Evolutionary conservation across 768 basidiomycete species (phyloP).

Genomic region (Cystobasidium tubakii): DNA sequence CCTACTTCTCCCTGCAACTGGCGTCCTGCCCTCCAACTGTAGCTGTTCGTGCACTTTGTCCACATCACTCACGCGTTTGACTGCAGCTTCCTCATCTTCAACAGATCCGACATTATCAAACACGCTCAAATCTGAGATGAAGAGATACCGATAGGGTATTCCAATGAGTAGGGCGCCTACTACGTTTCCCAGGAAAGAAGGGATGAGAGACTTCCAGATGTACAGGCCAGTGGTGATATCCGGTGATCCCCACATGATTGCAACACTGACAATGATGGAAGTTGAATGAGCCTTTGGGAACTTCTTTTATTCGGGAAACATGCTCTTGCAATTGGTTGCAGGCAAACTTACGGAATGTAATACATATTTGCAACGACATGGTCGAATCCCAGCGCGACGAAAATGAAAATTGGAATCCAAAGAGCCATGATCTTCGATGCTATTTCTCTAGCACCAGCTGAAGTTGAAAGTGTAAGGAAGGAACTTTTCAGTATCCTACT

Average conservation of each 20-base stretch:
- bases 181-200: background rate
- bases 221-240: background rate
- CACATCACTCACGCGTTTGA: background rate
- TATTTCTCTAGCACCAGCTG: background rate
- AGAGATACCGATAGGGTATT: background rate
- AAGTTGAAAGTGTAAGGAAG: background rate
- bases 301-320: too few relatives aligned
- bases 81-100: background rate
- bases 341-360: background rate
- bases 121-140: background rate
- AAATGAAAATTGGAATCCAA: background rate
- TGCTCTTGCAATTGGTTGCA: too few relatives aligned
- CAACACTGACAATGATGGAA: background rate
- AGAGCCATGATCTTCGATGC: background rate
- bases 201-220: background rate
- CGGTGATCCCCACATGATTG: background rate
- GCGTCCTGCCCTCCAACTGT: background rate
- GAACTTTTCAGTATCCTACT: too few relatives aligned
- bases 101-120: background rate
- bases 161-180: background rate
- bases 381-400: background rate
- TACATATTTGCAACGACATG: background rate
- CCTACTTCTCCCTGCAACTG: background rate
- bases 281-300: too few relatives aligned
- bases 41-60: background rate